A percentile compares a stretch with the other conserved stretches of the same genome.
These are phyloP conservation scores for Cladophialophora chaetospira DNA, from an alignment of 2,329 filamentous ascomycete genomes.

Conservation along the genomic window DNA sequence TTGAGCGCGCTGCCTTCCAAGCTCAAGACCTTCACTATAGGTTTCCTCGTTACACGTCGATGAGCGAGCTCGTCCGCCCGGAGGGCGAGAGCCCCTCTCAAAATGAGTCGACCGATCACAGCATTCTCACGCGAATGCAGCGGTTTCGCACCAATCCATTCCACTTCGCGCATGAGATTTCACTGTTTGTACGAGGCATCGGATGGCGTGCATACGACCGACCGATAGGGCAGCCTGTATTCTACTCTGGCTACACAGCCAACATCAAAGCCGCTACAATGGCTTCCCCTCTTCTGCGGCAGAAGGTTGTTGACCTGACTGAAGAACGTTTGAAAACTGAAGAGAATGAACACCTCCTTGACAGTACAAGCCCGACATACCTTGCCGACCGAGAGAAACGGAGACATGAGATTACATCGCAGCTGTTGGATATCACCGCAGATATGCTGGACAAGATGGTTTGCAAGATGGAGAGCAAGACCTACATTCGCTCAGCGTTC, in stretches of 20 bases:
- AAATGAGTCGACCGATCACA: conserved; percentile 31
- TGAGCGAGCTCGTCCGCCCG: conserved; percentile 22
- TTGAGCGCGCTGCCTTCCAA: too few relatives aligned
- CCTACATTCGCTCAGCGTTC: conserved; percentile 89
- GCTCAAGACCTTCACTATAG: not conserved
- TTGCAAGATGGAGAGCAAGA: conserved; percentile 96
- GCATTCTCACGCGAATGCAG: conserved; percentile 71
- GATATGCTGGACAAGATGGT: conserved; percentile 94
- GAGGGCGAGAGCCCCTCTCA: conserved; percentile 8
- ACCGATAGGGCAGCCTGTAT: conserved; percentile 87
- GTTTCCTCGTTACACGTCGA: not conserved
- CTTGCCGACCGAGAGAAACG: conserved; percentile 46
- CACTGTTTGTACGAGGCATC: conserved; percentile 85
- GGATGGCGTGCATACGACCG: conserved; percentile 95
- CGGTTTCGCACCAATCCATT: conserved; percentile 75
- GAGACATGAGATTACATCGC: conserved; percentile 67
- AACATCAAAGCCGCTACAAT: conserved; percentile 81
- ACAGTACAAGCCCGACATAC: conserved; percentile 27
- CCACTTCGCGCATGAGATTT: conserved; percentile 89
- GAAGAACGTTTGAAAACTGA: conserved; percentile 74
- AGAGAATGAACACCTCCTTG: conserved; percentile 58
- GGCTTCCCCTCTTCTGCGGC: conserved; percentile 71
- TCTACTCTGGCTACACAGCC: conserved; percentile 88
- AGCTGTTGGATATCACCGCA: conserved; percentile 78
- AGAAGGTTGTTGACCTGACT: conserved; percentile 75